A percentile compares a stretch with the other conserved stretches of the same genome.
These are phyloP conservation scores for Prunus dulcis DNA, from an alignment of 306 rosid species.

Conservation along the genomic window DNA sequence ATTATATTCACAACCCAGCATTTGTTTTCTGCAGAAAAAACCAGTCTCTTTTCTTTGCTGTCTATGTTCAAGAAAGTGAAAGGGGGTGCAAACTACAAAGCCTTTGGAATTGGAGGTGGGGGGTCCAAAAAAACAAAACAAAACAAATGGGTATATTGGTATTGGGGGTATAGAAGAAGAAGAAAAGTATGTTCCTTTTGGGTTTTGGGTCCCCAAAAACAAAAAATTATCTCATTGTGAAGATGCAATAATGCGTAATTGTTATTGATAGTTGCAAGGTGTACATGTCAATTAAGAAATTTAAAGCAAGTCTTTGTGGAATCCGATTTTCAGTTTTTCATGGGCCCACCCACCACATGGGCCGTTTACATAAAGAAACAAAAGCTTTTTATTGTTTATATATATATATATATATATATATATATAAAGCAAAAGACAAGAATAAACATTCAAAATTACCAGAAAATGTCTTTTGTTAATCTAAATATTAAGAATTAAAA, in stretches of 20 bases:
- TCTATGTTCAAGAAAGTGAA: conserved; percentile 34
- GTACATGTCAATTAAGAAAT: conserved; percentile 73
- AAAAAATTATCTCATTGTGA: conserved; percentile 65
- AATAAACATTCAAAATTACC: too few species aligned
- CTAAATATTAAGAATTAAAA: too few species aligned
- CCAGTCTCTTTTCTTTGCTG: conserved; percentile 3
- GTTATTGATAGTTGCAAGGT: conserved; percentile 56
- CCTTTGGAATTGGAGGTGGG: conserved; percentile 1
- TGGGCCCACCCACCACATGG: conserved; percentile 87
- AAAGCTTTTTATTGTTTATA: conserved; percentile 1
- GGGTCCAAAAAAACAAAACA: conserved; percentile 26
- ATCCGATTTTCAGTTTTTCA: conserved; percentile 60
- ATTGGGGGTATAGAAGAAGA: conserved; percentile 46
- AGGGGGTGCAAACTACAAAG: conserved; percentile 1
- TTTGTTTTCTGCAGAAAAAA: conserved; percentile 2
- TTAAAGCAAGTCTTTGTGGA: conserved; percentile 64
- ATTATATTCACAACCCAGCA: conserved; percentile 15
- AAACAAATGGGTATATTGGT: conserved; percentile 24
- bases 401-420: too few species aligned
- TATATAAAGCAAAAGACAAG: too few species aligned
- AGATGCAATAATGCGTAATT: conserved; percentile 72
- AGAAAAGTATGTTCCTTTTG: conserved; percentile 49
- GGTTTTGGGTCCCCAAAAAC: conserved; percentile 60
- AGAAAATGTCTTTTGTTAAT: too few species aligned
- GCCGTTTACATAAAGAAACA: conserved; percentile 49